These are phyloP conservation scores for Claviceps capensis DNA, from an alignment of 2,329 filamentous ascomycete genomes.

Conservation along the genomic window DNA sequence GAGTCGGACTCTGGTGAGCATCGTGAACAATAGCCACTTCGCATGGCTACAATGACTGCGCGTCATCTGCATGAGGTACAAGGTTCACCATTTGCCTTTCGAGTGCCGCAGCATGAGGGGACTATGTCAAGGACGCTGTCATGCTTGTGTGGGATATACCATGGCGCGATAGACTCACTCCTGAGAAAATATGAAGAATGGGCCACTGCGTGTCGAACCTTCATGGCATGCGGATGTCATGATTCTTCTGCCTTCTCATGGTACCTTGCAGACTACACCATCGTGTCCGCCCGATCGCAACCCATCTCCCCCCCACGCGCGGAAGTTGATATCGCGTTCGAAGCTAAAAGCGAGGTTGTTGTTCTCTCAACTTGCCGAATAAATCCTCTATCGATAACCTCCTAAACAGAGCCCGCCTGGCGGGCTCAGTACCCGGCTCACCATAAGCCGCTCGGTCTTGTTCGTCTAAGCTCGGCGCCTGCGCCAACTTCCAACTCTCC, in stretches of 20 bases:
- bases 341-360: conserved; percentile 8
- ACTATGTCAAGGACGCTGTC: too few species aligned
- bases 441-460: conserved; percentile 13
- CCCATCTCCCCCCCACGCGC: neutral
- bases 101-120: too few species aligned
- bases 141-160: neutral
- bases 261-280: too few species aligned
- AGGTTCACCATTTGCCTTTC: too few species aligned
- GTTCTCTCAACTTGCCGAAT: conserved; percentile 20
- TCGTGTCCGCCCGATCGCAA: too few species aligned
- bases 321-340: neutral
- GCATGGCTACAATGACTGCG: too few species aligned
- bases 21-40: too few species aligned
- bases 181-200: neutral
- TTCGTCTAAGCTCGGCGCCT: conserved; percentile 16
- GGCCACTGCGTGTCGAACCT: neutral
- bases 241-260: too few species aligned
- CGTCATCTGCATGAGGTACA: too few species aligned
- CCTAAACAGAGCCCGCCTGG: conserved; percentile 30
- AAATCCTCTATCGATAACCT: conserved; percentile 32
- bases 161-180: neutral
- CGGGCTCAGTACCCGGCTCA: conserved; percentile 24
- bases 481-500: conserved; percentile 27
- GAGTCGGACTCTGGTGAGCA: too few species aligned
- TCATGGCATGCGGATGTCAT: too few species aligned